Conservation (phyloP, 1,284 basidiomycete species). For the Ganoderma lucidum region DNA sequence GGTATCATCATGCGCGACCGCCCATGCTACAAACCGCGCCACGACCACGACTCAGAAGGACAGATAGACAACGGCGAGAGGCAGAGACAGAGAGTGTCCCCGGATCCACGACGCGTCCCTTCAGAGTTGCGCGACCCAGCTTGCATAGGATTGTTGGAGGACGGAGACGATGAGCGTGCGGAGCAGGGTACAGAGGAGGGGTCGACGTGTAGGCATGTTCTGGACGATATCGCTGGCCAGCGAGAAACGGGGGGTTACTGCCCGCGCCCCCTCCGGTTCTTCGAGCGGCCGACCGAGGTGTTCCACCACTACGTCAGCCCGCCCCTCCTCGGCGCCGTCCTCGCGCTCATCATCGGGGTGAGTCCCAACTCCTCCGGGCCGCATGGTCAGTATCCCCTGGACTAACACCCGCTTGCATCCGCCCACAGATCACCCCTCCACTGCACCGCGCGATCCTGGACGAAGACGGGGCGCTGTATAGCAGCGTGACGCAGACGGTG, state of each 20-base stretch:
- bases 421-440: constrained; percentile 35
- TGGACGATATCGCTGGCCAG: constrained; percentile 36
- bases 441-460: constrained; percentile 36
- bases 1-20: constrained; percentile 35
- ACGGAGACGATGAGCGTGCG: constrained; percentile 29
- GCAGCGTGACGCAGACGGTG: constrained; percentile 37
- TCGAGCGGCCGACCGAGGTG: constrained; percentile 37
- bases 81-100: constrained; percentile 25
- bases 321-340: constrained; percentile 40
- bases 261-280: constrained; percentile 30
- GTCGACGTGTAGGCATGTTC: constrained; percentile 24
- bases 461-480: constrained; percentile 38
- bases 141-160: constrained; percentile 39
- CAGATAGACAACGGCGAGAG: not conserved
- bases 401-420: not conserved
- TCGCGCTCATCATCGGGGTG: constrained; percentile 42
- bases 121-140: constrained; percentile 40
- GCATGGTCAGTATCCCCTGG: not conserved
- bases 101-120: constrained; percentile 31
- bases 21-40: not conserved
- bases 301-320: constrained; percentile 35
- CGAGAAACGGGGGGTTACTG: constrained; percentile 36
- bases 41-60: constrained; percentile 22
- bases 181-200: constrained; percentile 6
- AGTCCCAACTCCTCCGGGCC: constrained; percentile 2